phyloP scores from a whole-genome alignment of 2,329 filamentous ascomycete species.

The Amauroascus niger region DNA sequence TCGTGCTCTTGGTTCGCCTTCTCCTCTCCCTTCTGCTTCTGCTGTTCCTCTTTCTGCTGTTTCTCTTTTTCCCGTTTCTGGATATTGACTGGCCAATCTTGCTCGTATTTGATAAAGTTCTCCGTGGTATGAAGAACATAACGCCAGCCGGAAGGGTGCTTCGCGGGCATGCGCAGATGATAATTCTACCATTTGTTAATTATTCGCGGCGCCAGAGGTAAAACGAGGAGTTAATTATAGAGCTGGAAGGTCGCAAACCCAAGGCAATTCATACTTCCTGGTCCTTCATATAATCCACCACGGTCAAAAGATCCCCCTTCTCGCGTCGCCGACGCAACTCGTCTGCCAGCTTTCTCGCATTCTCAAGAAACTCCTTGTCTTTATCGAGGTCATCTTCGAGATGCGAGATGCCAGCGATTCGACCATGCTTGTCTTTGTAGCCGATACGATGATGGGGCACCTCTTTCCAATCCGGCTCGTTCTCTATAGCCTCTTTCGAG shows the following conservation, averaged over 20 bases:
- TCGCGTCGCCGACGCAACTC: conserved; percentile 22
- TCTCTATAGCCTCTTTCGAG: conserved; percentile 31
- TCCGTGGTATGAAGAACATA: conserved; percentile 43
- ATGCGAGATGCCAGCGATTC: conserved; percentile 32
- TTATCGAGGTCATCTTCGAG: conserved; percentile 23
- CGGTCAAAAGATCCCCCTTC: conserved; percentile 22
- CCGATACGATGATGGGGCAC: conserved; percentile 36
- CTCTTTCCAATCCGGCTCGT: conserved; percentile 37
- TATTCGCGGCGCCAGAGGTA: not conserved
- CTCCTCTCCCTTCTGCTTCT: conserved; percentile 19
- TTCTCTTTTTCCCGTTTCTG: conserved; percentile 29
- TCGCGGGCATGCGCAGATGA: conserved; percentile 37
- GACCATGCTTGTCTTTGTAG: conserved; percentile 30
- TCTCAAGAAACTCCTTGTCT: conserved; percentile 20
- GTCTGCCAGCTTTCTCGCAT: conserved; percentile 23
- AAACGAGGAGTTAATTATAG: not conserved
- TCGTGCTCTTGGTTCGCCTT: conserved; percentile 20
- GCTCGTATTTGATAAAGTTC: conserved; percentile 41
- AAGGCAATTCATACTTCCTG: conserved; percentile 19
- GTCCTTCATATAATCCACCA: conserved; percentile 23
- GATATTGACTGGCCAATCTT: conserved; percentile 43
- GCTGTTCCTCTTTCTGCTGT: conserved; percentile 20
- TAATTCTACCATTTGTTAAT: conserved; percentile 31
- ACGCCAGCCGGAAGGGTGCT: conserved; percentile 41
- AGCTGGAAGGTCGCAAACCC: too few relatives aligned